phyloP scores from a whole-genome alignment of 2,329 filamentous ascomycete genomes.

The Metarhizium anisopliae region DNA sequence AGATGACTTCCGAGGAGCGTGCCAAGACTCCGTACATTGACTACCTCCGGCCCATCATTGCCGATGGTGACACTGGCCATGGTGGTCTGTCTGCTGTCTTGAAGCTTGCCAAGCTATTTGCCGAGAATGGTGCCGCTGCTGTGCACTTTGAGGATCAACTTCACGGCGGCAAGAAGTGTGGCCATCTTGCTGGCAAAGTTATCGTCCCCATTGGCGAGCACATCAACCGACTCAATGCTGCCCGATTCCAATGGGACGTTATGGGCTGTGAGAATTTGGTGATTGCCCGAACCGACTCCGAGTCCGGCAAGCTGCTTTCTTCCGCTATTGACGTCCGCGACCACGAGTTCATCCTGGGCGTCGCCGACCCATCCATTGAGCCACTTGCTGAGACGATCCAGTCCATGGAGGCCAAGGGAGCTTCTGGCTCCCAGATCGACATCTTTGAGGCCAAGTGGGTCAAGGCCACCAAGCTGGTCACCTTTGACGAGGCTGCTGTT shows the following conservation, averaged over 20 bases:
- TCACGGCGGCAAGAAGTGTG: conserved; percentile 97
- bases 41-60: conserved; percentile 89
- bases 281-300: conserved; percentile 90
- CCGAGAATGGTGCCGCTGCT: conserved; percentile 89
- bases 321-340: conserved; percentile 90
- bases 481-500: conserved; percentile 84
- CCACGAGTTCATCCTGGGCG: conserved; percentile 91
- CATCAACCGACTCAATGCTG: conserved; percentile 86
- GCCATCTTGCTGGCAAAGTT: conserved; percentile 92
- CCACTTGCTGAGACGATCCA: conserved; percentile 84
- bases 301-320: conserved; percentile 83
- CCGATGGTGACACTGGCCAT: conserved; percentile 93
- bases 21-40: conserved; percentile 74
- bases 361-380: conserved; percentile 63
- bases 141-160: conserved; percentile 98
- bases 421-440: conserved; percentile 72
- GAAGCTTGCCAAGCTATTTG: conserved; percentile 95
- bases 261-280: conserved; percentile 95
- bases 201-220: conserved; percentile 90
- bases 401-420: conserved; percentile 76
- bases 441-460: conserved; percentile 82
- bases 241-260: conserved; percentile 95
- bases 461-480: conserved; percentile 73
- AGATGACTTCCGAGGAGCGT: conserved; percentile 65
- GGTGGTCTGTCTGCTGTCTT: conserved; percentile 87